Conservation (phyloP, 2,329 filamentous ascomycete species). For the Cladophialophora exuberans region DNA sequence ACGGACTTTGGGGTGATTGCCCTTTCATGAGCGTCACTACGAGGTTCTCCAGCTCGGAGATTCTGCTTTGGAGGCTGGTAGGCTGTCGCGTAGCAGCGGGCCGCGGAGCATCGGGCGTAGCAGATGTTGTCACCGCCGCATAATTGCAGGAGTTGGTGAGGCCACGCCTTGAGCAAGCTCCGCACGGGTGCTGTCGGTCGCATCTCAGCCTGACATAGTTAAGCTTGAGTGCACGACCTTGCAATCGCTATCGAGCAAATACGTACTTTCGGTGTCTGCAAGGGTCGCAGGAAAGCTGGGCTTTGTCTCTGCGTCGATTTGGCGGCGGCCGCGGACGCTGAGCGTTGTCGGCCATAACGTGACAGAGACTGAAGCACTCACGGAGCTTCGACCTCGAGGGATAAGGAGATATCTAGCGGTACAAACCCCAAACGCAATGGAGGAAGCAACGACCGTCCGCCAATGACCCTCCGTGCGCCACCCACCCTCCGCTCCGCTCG, state of each 20-base stretch:
- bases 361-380: slow-evolving; percentile 23
- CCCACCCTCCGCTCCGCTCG: background rate
- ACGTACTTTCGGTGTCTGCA: slow-evolving; percentile 39
- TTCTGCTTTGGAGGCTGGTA: slow-evolving; percentile 35
- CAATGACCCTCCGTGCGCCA: background rate
- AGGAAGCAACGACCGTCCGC: background rate
- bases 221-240: slow-evolving; percentile 25
- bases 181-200: slow-evolving; percentile 38
- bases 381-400: slow-evolving; percentile 14
- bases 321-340: slow-evolving; percentile 33
- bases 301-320: slow-evolving; percentile 37
- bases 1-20: slow-evolving; percentile 29
- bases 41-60: slow-evolving; percentile 54
- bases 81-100: slow-evolving; percentile 35
- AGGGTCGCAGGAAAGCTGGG: slow-evolving; percentile 37
- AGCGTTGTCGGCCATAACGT: slow-evolving; percentile 34
- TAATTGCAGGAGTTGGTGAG: slow-evolving; percentile 37
- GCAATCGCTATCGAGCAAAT: slow-evolving; percentile 25
- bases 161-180: slow-evolving; percentile 35
- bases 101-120: slow-evolving; percentile 32
- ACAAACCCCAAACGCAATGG: background rate
- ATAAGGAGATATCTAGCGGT: background rate
- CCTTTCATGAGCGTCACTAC: slow-evolving; percentile 59
- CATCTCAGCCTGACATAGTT: slow-evolving; percentile 35
- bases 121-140: slow-evolving; percentile 36